Evolutionary conservation across 805 yeast genomes (phyloP).

Genomic region (Kazachstania viticola): DNA sequence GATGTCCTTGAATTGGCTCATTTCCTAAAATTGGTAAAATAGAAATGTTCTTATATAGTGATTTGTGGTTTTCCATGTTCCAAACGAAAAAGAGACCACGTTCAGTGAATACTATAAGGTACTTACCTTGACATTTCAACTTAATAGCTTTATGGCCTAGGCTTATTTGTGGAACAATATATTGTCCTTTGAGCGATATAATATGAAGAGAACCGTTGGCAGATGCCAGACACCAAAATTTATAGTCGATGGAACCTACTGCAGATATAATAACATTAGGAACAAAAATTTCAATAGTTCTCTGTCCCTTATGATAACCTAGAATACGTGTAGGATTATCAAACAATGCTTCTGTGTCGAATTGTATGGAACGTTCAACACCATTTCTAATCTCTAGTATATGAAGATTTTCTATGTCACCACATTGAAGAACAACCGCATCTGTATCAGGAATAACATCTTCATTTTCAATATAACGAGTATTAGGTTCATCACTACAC

Average conservation of each 20-base stretch:
- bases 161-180: slow-evolving; percentile 30
- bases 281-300: slow-evolving; percentile 32
- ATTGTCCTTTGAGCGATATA: slow-evolving; percentile 24
- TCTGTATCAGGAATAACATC: slow-evolving; percentile 21
- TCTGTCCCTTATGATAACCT: slow-evolving; percentile 27
- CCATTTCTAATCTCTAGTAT: slow-evolving; percentile 26
- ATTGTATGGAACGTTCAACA: slow-evolving; percentile 27
- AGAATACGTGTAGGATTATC: slow-evolving; percentile 30
- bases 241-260: slow-evolving; percentile 36
- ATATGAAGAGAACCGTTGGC: slow-evolving; percentile 29
- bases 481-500: slow-evolving; percentile 22
- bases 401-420: slow-evolving; percentile 21
- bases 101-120: slow-evolving; percentile 47
- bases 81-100: slow-evolving; percentile 39
- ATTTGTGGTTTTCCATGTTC: slow-evolving; percentile 13
- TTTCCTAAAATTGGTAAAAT: slow-evolving; percentile 19
- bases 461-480: slow-evolving; percentile 20
- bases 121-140: slow-evolving; percentile 27
- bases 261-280: slow-evolving; percentile 29
- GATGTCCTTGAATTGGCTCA: slow-evolving; percentile 16
- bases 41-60: slow-evolving; percentile 17
- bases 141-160: slow-evolving; percentile 40
- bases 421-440: slow-evolving; percentile 22
- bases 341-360: slow-evolving; percentile 23
- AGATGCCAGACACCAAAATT: slow-evolving; percentile 35